Base-by-base conservation (phyloP, 2,329 filamentous ascomycete species). In the Verticillium tricorpus region DNA sequence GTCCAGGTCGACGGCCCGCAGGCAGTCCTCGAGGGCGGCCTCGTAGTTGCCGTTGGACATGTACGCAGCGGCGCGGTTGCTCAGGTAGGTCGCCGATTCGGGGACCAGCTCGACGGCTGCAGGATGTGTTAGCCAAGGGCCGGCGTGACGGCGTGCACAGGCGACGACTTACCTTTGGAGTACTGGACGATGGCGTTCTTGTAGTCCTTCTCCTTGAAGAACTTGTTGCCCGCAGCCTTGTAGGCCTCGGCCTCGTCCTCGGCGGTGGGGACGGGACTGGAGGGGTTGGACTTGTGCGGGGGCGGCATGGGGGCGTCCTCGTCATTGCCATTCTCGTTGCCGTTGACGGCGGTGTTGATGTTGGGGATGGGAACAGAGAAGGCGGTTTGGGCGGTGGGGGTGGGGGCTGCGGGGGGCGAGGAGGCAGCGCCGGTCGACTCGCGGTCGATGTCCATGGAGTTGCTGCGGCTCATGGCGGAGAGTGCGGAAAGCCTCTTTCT, bases 171-270 rank as follows among this genome's bases (percentile, higher is more conserved):
- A 97, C 94, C 94, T 86, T 96, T 97, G 68, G 91, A 92, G 76
- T 98, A 99, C 76, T 97, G 92, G 68, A 91, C 85, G 73, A 98
- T 93, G 28, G 95, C 94, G 72, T 90, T 89, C 64, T 83, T 79
- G 75, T 94, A 99, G 71, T 97, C 91, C 73, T 90, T 92, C 66
- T 93, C 91, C 81, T 97, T 98, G 85, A 97, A 99, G 72, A 92
- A 94, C 72, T 95, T 95, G 80, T 99, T 99, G 63, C 95, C 95
- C 2, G 91, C 87, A 69, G 91, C 86, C 82, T 99, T 99, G 85
- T 89, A 97, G 14, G 87, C 83, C 78, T 99, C 95, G 31, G 94
- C 92, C 72, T 97, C 92, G 60, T 94, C 90, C 52, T 78, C 76
- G 28, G 81, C 74, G 39, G 77, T 81, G 55, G 81, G 78, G 58